Percentiles rank a stretch among this genome's conserved stretches.
phyloP scores from a whole-genome alignment of 768 basidiomycete genomes.

The Phlebiopsis flavidoalba region DNA sequence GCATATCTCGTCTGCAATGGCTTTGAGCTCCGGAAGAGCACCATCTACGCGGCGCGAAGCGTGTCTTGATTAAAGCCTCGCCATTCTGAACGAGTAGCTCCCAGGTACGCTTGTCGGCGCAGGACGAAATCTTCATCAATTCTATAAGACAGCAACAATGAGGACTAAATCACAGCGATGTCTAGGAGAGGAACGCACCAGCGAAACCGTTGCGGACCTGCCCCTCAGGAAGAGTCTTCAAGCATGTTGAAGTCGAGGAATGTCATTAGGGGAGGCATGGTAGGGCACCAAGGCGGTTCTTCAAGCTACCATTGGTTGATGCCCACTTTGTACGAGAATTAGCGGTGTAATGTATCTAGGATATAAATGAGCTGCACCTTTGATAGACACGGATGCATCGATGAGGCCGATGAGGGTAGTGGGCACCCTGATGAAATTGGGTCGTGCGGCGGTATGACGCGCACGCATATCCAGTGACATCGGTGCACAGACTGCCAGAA shows the following conservation, averaged over 20 bases:
- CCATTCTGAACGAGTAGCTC: constrained; percentile 14
- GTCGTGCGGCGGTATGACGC: constrained; percentile 15
- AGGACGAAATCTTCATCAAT: constrained; percentile 17
- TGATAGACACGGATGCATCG: constrained; percentile 14
- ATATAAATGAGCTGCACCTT: constrained; percentile 1
- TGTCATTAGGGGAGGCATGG: constrained; percentile 14
- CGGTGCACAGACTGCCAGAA: constrained; percentile 11
- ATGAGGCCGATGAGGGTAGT: constrained; percentile 17
- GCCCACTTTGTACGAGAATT: constrained; percentile 4
- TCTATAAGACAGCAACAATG: constrained; percentile 1
- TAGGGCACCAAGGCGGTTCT: constrained; percentile 17
- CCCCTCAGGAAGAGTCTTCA: constrained; percentile 12
- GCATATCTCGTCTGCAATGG: constrained; percentile 16
- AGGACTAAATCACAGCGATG: neutral
- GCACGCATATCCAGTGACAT: constrained; percentile 15
- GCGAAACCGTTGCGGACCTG: constrained; percentile 17
- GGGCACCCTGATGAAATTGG: constrained; percentile 15
- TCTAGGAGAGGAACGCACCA: neutral
- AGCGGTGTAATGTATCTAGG: neutral
- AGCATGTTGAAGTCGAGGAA: constrained; percentile 19
- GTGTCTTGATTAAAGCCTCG: constrained; percentile 10
- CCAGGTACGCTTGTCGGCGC: constrained; percentile 16
- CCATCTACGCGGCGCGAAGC: constrained; percentile 13
- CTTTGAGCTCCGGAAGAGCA: constrained; percentile 11
- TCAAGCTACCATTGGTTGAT: constrained; percentile 17